phyloP scores from a whole-genome alignment of 2,329 filamentous ascomycete species.

The Clonostachys rosea region DNA sequence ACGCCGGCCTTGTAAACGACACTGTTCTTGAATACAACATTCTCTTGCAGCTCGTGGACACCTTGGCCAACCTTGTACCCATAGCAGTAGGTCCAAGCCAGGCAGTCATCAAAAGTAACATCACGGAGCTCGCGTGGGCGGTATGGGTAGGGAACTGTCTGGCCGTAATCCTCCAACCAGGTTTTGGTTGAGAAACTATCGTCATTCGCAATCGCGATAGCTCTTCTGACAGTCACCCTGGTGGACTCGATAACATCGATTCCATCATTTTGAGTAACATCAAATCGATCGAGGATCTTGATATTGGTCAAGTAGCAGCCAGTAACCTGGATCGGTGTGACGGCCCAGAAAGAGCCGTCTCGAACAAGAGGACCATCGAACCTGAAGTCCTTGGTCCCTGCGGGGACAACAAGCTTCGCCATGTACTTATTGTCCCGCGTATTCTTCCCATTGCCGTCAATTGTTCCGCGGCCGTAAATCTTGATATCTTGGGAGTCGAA shows the following conservation, averaged over 20 bases:
- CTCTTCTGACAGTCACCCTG: not conserved
- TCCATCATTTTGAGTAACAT: conserved; percentile 2
- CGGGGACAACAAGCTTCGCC: not conserved
- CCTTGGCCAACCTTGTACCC: conserved; percentile 1
- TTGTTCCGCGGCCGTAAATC: conserved; percentile 1
- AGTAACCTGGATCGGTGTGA: not conserved
- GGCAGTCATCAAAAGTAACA: conserved; percentile 2
- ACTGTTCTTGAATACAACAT: conserved; percentile 1
- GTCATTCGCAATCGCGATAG: conserved; percentile 2
- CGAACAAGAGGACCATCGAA: conserved; percentile 1
- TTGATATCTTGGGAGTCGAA: conserved; percentile 1
- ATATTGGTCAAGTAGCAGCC: conserved; percentile 1
- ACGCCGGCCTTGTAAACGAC: conserved; percentile 1
- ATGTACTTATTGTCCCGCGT: conserved; percentile 1
- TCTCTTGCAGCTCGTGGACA: not conserved
- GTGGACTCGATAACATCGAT: not conserved
- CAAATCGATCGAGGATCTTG: conserved; percentile 1
- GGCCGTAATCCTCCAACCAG: not conserved
- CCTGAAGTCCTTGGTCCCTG: not conserved
- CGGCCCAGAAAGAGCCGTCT: conserved; percentile 2
- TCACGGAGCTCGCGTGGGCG: not conserved
- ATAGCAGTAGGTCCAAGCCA: conserved; percentile 1
- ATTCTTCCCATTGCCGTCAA: conserved; percentile 1
- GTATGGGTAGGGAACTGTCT: conserved; percentile 1
- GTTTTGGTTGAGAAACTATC: conserved; percentile 2